Evolutionary conservation across 176 grass and related monocot species (phyloP), one percentile per base, ranked within the genome.

Genomic region (Canna indica): DNA sequence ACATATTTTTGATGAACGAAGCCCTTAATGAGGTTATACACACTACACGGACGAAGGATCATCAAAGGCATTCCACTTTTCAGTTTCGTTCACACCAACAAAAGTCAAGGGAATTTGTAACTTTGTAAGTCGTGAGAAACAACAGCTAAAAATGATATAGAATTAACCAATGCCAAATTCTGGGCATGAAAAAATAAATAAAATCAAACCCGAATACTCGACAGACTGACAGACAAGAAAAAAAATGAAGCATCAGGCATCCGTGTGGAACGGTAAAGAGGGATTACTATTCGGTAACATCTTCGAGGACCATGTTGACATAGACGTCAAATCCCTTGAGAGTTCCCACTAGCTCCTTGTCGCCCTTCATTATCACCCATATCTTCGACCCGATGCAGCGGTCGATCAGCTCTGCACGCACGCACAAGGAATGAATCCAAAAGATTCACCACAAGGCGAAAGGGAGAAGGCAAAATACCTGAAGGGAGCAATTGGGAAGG

Each of bases 321-420:
- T 99, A 99, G 72, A 99, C 95, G 56, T 99, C 95, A 26, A 99
- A 99, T 27, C 95, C 95, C 67, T 82, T 83, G 31, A 99, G 90
- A 7, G 95, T 99, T 11, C 95, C 95, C 3, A 99, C 90, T 32
- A 99, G 89, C 80, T 99, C 95, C 90, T 99, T 99, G 73, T 99
- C 90, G 0, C 95, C 95, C 82, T 94, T 99, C 90, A 99, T 99
- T 73, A 99, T 99, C 47, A 99, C 95, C 95, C 95, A 99, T 67
- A 99, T 99, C 90, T 94, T 99, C 73, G 90, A 99, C 27, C 95
- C 95, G 68, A 99, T 93, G 80, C 95, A 99, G 17, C 95, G 80
- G 64, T 99, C 90, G 50, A 99, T 99, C 78, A 99, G 71, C 90
- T 94, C 94, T 97, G 57, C 72, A 18, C 15, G 58, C 3, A 44